Evolutionary conservation across 768 basidiomycete species (phyloP).

Genomic region (Kwoniella dendrophila): DNA sequence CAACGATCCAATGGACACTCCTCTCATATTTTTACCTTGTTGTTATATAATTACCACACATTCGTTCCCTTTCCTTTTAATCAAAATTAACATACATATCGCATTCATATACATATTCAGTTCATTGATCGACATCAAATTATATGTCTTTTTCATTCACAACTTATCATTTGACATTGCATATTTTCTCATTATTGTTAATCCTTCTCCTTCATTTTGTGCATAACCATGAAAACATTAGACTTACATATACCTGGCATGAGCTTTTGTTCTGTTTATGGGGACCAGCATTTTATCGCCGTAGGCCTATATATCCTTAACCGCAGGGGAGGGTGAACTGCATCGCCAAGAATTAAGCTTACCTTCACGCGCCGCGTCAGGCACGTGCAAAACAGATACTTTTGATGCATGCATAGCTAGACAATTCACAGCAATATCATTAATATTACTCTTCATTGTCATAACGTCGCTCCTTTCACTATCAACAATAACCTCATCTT

Average conservation of each 20-base stretch:
- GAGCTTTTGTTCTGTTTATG: too few species aligned
- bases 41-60: constrained; percentile 13
- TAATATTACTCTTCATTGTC: too few species aligned
- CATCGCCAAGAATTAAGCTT: not conserved
- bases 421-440: too few species aligned
- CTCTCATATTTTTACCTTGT: not conserved
- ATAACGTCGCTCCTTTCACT: too few species aligned
- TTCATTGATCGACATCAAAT: not conserved
- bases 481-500: too few species aligned
- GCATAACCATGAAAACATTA: too few species aligned
- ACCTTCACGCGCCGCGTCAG: constrained; percentile 14
- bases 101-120: constrained; percentile 5
- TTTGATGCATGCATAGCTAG: too few species aligned
- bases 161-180: not conserved
- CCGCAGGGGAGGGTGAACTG: too few species aligned
- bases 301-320: too few species aligned
- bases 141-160: not conserved
- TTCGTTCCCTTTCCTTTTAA: not conserved
- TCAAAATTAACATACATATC: not conserved
- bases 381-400: constrained; percentile 6
- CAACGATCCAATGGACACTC: not conserved
- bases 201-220: too few species aligned
- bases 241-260: too few species aligned
- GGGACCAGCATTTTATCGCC: too few species aligned
- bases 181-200: not conserved